These are phyloP conservation scores for Nicotiana paniculata DNA, from an alignment of 257 asterid species.

Conservation along the genomic window DNA sequence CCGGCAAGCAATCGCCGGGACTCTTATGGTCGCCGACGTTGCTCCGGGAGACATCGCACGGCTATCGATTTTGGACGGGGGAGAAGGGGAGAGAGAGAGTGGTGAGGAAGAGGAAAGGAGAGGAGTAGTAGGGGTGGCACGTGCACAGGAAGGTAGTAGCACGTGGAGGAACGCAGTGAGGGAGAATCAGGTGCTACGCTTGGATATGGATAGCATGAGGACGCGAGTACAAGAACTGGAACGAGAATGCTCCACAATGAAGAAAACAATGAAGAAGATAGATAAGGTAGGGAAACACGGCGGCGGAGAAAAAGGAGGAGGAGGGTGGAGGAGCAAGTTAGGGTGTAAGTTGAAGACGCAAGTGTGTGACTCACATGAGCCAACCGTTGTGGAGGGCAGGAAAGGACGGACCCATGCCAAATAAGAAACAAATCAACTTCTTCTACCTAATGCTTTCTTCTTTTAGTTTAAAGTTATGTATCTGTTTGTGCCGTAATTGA, in stretches of 20 bases:
- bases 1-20: slow-evolving; percentile 90
- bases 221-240: slow-evolving; percentile 83
- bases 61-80: slow-evolving; percentile 19
- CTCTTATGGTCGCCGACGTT: slow-evolving; percentile 42
- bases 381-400: slow-evolving; percentile 49
- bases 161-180: slow-evolving; percentile 77
- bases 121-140: slow-evolving; percentile 13
- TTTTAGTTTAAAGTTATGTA: background rate
- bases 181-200: slow-evolving; percentile 74
- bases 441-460: background rate
- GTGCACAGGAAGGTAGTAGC: slow-evolving; percentile 25
- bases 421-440: background rate
- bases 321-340: slow-evolving; percentile 64
- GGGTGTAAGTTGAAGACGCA: slow-evolving; percentile 92
- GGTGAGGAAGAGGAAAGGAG: slow-evolving; percentile 21
- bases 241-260: slow-evolving; percentile 80
- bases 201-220: slow-evolving; percentile 83
- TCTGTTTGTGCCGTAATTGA: slow-evolving; percentile 1
- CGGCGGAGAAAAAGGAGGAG: background rate
- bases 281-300: slow-evolving; percentile 39
- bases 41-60: slow-evolving; percentile 22
- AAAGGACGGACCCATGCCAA: slow-evolving; percentile 34
- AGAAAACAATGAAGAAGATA: slow-evolving; percentile 56
- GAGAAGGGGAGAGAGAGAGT: slow-evolving; percentile 10
- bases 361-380: slow-evolving; percentile 90